phyloP scores from a whole-genome alignment of 1,139 yeast species.

The Yamadazyma taylorii region DNA sequence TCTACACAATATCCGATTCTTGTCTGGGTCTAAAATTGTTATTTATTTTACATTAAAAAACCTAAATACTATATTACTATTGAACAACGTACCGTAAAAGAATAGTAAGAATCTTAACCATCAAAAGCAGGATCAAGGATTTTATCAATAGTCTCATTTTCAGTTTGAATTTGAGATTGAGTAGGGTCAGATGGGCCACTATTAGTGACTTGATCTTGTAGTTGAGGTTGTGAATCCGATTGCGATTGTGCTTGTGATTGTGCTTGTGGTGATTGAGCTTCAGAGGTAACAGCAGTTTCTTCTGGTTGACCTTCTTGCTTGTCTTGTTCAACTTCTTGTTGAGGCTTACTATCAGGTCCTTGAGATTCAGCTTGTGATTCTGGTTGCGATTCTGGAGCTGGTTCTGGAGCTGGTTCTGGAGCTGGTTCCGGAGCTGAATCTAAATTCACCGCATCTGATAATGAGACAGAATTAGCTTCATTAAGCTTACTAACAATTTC shows the following conservation, averaged over 20 bases:
- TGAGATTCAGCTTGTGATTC: conserved; percentile 12
- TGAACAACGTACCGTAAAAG: too few relatives aligned
- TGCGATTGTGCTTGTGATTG: neutral
- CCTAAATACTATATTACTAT: neutral
- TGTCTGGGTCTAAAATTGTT: too few relatives aligned
- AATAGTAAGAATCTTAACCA: too few relatives aligned
- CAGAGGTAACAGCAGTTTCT: too few relatives aligned
- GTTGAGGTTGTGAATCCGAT: conserved; percentile 9
- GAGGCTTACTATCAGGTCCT: conserved; percentile 14
- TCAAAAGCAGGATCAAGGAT: conserved; percentile 20
- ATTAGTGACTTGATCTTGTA: conserved; percentile 11
- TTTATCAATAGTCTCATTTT: conserved; percentile 20
- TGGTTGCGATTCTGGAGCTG: neutral
- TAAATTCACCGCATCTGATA: conserved; percentile 1
- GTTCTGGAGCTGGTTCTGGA: conserved; percentile 1
- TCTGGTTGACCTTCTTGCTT: too few relatives aligned
- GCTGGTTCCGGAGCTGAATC: neutral
- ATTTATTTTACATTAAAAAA: neutral
- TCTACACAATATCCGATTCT: too few relatives aligned
- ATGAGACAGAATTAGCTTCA: neutral
- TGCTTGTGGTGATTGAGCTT: conserved; percentile 1
- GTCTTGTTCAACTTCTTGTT: too few relatives aligned
- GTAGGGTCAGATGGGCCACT: too few relatives aligned
- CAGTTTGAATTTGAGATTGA: conserved; percentile 11
- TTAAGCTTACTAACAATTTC: conserved; percentile 2